Evolutionary conservation across 2,329 filamentous ascomycete genomes (phyloP), one percentile per base, ranked within the genome.

Genomic region (Ceratocystis harringtonii): DNA sequence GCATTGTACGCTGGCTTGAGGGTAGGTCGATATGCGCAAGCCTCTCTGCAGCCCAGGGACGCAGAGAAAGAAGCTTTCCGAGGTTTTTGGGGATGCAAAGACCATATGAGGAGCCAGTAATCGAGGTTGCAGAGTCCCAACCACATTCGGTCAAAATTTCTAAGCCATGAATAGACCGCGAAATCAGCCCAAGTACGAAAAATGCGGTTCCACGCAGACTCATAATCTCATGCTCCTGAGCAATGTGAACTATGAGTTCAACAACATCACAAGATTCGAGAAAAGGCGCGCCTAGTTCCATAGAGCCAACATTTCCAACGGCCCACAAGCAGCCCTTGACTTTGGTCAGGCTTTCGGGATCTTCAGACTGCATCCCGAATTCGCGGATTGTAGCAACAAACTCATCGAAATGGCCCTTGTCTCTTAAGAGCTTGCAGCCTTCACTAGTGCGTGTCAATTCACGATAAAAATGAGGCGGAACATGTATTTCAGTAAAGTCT

Each of bases 261-360:
- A 97, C 90, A 45, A 97, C 90, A 69, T 96, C 89, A 45, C 85
- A 89, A 65, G 88, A 86, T 75, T 96, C 94, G 2, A 99, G 80
- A 73, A 99, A 99, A 0, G 91, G 91, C 0, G 92, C 92, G 1
- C 94, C 94, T 1, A 96, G 84, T 71, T 97, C 92, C 92, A 99
- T 97, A 0, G 92, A 96, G 0, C 94, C 94, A 45, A 99, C 92
- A 70, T 99, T 99, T 28, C 94, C 94, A 0, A 99, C 91, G 0
- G 94, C 94, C 94, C 94, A 99, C 61, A 99, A 79, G 73, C 91
- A 96, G 6, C 92, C 94, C 74, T 99, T 99, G 69, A 97, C 90
- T 73, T 96, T 97, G 67, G 90, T 84, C 57, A 97, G 85, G 28
- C 87, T 82, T 74, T 99, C 94, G 0, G 82, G 74, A 71, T 99